These are phyloP conservation scores for Pyronema domesticum DNA, from an alignment of 495 filamentous ascomycete species.

Conservation along the genomic window DNA sequence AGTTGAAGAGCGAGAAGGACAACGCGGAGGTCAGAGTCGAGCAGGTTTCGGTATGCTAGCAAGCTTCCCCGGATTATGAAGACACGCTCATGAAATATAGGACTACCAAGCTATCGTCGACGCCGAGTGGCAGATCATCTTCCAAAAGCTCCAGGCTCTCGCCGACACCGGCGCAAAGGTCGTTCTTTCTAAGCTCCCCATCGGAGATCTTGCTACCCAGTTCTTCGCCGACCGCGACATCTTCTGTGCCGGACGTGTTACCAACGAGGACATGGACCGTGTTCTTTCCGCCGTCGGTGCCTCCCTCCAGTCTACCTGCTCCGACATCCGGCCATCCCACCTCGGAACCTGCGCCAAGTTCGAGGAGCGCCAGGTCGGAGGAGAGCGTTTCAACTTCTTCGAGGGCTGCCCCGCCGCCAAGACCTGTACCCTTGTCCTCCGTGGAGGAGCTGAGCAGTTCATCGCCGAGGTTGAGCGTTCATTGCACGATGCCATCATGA, in stretches of 20 bases:
- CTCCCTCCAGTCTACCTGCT: conserved; percentile 86
- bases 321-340: conserved; percentile 76
- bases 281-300: conserved; percentile 89
- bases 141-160: conserved; percentile 90
- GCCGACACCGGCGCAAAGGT: conserved; percentile 90
- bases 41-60: conserved; percentile 50
- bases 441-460: conserved; percentile 95
- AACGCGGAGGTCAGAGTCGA: conserved; percentile 96
- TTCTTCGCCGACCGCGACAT: conserved; percentile 96
- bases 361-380: conserved; percentile 91
- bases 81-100: conserved; percentile 2
- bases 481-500: conserved; percentile 97
- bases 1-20: conserved; percentile 96
- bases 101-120: conserved; percentile 99
- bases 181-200: conserved; percentile 89
- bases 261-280: conserved; percentile 86
- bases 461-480: conserved; percentile 96
- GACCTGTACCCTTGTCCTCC: conserved; percentile 88
- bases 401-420: conserved; percentile 86
- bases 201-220: conserved; percentile 94
- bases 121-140: conserved; percentile 99
- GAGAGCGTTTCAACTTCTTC: conserved; percentile 96
- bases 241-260: conserved; percentile 91
- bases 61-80: background rate
- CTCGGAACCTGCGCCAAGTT: conserved; percentile 80